Evolutionary conservation across 2,329 filamentous ascomycete species (phyloP).

Genomic region (Penicillium psychrosexuale): DNA sequence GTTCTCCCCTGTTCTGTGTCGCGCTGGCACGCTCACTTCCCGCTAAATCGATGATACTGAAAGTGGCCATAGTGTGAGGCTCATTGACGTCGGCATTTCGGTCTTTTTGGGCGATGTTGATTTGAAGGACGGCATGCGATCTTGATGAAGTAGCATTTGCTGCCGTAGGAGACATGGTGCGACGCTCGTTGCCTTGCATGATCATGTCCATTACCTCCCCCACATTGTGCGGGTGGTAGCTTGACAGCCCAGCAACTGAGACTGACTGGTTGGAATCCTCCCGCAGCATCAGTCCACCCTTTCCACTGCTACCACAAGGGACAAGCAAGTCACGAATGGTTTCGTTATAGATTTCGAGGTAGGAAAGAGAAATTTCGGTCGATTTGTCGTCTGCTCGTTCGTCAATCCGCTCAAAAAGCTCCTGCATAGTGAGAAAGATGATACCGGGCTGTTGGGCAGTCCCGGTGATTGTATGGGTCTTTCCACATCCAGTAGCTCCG

Average conservation of each 20-base stretch:
- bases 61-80: constrained; percentile 94
- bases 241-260: constrained; percentile 84
- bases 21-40: constrained; percentile 94
- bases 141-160: constrained; percentile 96
- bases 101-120: constrained; percentile 93
- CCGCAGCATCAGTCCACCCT: constrained; percentile 81
- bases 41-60: constrained; percentile 96
- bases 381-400: constrained; percentile 81
- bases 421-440: constrained; percentile 98
- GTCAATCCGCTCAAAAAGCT: constrained; percentile 93
- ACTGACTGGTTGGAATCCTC: constrained; percentile 94
- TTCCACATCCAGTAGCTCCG: constrained; percentile 94
- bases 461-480: constrained; percentile 95
- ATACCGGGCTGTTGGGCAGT: constrained; percentile 91
- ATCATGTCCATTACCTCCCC: constrained; percentile 99
- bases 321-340: constrained; percentile 92
- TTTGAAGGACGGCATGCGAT: constrained; percentile 94
- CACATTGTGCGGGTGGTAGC: constrained; percentile 85
- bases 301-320: constrained; percentile 77
- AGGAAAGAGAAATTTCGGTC: constrained; percentile 88
- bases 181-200: constrained; percentile 85
- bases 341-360: constrained; percentile 98
- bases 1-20: constrained; percentile 91
- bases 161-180: constrained; percentile 94
- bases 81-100: constrained; percentile 89